These are phyloP conservation scores for Kregervanrija pseudodelftensis DNA, from an alignment of 805 yeast species.

Conservation along the genomic window DNA sequence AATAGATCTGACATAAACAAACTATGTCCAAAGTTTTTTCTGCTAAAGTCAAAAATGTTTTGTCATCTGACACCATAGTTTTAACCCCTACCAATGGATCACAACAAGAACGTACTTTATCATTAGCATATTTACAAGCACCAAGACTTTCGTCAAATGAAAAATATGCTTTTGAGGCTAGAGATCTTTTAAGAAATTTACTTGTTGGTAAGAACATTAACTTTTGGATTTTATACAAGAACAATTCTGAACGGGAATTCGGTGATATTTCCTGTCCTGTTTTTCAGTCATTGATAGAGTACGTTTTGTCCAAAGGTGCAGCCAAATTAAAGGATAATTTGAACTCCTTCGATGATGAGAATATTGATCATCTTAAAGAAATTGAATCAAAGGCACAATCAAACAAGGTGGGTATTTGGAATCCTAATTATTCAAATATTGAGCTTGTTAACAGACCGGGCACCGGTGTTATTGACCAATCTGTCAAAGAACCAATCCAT, in stretches of 20 bases:
- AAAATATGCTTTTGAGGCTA: conserved; percentile 45
- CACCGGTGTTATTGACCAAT: conserved; percentile 28
- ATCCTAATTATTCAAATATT: conserved; percentile 18
- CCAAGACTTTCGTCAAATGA: conserved; percentile 43
- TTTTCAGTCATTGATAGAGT: conserved; percentile 51
- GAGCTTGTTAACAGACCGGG: conserved; percentile 23
- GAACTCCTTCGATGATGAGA: conserved; percentile 27
- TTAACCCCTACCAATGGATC: conserved; percentile 46
- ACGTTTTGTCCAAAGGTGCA: conserved; percentile 49
- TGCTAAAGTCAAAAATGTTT: conserved; percentile 64
- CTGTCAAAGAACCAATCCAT: conserved; percentile 35
- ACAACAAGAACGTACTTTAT: conserved; percentile 51
- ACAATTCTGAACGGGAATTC: conserved; percentile 52
- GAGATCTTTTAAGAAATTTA: conserved; percentile 55
- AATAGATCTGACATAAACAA: too few relatives aligned
- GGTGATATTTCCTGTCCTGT: conserved; percentile 66
- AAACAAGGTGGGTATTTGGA: conserved; percentile 56
- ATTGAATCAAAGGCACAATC: conserved; percentile 44
- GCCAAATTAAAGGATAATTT: conserved; percentile 56
- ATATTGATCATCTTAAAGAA: conserved; percentile 29
- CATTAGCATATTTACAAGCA: conserved; percentile 59
- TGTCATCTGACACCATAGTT: conserved; percentile 66
- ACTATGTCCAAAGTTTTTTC: conserved; percentile 27
- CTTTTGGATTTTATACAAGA: conserved; percentile 50
- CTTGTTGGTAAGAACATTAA: conserved; percentile 59